A percentile compares a stretch with the other conserved stretches of the same genome.
Evolutionary conservation across 2,329 filamentous ascomycete species (phyloP).

Genomic region (Fusarium poae): DNA sequence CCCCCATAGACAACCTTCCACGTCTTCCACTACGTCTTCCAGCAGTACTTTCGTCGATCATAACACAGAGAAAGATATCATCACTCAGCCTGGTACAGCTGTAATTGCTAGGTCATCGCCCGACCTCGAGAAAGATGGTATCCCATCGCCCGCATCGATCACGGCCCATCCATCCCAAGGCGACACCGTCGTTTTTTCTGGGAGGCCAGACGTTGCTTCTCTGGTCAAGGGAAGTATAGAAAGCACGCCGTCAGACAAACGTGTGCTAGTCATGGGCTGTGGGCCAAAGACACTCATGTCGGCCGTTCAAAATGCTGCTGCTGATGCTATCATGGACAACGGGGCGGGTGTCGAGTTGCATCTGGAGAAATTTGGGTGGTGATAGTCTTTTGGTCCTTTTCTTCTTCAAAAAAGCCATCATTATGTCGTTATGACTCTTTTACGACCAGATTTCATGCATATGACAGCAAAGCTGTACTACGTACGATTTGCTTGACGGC

Average conservation of each 20-base stretch:
- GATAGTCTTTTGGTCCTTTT: conserved; percentile 9
- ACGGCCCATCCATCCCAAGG: background rate
- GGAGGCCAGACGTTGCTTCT: conserved; percentile 55
- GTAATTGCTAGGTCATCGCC: conserved; percentile 10
- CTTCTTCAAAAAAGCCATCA: background rate
- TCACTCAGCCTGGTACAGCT: conserved; percentile 9
- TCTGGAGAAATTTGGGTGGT: conserved; percentile 63
- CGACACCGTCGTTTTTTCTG: conserved; percentile 48
- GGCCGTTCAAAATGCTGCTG: conserved; percentile 58
- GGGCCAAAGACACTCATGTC: conserved; percentile 60
- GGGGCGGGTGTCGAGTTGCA: conserved; percentile 63
- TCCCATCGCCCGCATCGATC: conserved; percentile 14
- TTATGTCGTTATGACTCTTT: background rate
- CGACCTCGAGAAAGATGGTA: conserved; percentile 40
- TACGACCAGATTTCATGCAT: conserved; percentile 3
- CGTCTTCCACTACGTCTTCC: conserved; percentile 29
- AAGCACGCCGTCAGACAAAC: conserved; percentile 47
- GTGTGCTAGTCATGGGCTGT: conserved; percentile 61
- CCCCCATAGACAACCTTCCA: conserved; percentile 14
- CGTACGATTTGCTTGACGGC: background rate
- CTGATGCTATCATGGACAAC: conserved; percentile 54
- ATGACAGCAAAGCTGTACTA: conserved; percentile 10
- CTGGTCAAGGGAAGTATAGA: conserved; percentile 54
- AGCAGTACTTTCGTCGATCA: conserved; percentile 11
- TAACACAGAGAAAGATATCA: conserved; percentile 28